These are phyloP conservation scores for Camellia japonica DNA, from an alignment of 148 eudicot species.

Conservation along the genomic window DNA sequence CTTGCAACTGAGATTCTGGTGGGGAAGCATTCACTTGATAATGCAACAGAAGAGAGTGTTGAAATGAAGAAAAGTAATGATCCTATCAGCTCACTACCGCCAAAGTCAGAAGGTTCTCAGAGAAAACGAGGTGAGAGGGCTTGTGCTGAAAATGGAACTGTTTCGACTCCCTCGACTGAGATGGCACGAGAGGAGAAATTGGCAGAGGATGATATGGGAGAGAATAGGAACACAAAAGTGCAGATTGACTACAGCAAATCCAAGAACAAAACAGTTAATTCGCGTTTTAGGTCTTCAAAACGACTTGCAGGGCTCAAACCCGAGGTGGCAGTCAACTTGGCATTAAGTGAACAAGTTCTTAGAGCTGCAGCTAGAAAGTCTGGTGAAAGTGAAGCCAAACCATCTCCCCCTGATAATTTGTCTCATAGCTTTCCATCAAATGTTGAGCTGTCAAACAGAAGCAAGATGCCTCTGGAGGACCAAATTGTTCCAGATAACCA, in stretches of 20 bases:
- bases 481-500: constrained; percentile 23
- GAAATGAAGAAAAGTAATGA: constrained; percentile 15
- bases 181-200: constrained; percentile 16
- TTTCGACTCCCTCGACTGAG: constrained; percentile 15
- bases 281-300: constrained; percentile 52
- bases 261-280: constrained; percentile 23
- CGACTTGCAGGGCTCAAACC: constrained; percentile 49
- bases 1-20: not conserved
- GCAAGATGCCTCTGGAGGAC: constrained; percentile 13
- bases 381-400: not conserved
- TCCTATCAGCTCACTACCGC: constrained; percentile 9
- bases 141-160: constrained; percentile 15
- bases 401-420: not conserved
- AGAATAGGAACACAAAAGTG: constrained; percentile 21
- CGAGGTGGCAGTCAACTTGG: constrained; percentile 23
- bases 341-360: constrained; percentile 29
- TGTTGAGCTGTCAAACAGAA: not conserved
- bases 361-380: constrained; percentile 28
- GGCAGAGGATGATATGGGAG: constrained; percentile 10
- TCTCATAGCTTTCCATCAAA: not conserved
- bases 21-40: not conserved
- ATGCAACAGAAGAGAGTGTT: constrained; percentile 9
- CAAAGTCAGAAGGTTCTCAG: constrained; percentile 11
- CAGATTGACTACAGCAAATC: constrained; percentile 34
- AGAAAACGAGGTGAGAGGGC: constrained; percentile 12